Evolutionary conservation across 495 filamentous ascomycete species (phyloP).

Genomic region (Aspergillus nidulans): DNA sequence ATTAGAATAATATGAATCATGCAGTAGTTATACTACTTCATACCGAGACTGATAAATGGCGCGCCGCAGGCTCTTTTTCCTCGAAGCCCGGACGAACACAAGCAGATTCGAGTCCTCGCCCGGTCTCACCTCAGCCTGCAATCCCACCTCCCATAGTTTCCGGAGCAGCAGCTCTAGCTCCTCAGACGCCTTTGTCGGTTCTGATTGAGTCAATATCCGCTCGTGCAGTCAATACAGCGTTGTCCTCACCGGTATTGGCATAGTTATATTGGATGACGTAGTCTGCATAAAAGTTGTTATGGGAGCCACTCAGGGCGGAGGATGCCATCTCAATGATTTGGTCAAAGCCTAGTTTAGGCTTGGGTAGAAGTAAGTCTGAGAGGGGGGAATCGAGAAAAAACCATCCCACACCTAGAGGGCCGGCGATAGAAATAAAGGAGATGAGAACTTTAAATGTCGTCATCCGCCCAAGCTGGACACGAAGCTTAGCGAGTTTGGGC

Average conservation of each 20-base stretch:
- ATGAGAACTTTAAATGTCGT: background rate
- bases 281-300: conserved; percentile 72
- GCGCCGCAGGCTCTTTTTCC: conserved; percentile 33
- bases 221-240: background rate
- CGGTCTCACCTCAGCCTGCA: conserved; percentile 79
- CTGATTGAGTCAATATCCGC: conserved; percentile 35
- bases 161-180: conserved; percentile 72
- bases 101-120: conserved; percentile 74
- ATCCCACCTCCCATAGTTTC: conserved; percentile 65
- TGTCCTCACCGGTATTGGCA: conserved; percentile 53
- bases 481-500: background rate
- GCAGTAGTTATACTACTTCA: conserved; percentile 3
- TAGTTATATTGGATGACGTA: conserved; percentile 87
- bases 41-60: conserved; percentile 67
- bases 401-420: background rate
- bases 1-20: background rate
- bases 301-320: conserved; percentile 21
- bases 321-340: conserved; percentile 26
- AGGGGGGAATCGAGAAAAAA: background rate
- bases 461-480: background rate
- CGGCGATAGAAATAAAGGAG: background rate
- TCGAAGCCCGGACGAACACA: conserved; percentile 70
- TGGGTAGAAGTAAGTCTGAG: background rate
- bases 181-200: conserved; percentile 60
- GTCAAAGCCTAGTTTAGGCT: background rate